Conservation (phyloP, 2,329 filamentous ascomycete genomes). For the Trichoderma atrobrunneum region DNA sequence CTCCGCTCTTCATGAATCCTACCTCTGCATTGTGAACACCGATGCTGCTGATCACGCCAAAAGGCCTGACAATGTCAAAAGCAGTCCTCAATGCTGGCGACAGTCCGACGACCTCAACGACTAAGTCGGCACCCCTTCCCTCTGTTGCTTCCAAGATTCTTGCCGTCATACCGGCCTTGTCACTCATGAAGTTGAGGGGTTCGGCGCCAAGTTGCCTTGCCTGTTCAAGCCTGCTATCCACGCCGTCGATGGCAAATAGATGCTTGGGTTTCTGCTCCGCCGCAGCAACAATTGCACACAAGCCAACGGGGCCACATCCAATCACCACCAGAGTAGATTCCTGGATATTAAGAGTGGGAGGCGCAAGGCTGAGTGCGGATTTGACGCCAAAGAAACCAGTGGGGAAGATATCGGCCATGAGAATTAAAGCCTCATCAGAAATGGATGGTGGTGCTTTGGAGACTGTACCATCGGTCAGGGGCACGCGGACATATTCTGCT, state of each 20-base stretch:
- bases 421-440: conserved; percentile 69
- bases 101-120: conserved; percentile 75
- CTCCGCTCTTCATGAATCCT: conserved; percentile 24
- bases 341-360: conserved; percentile 32
- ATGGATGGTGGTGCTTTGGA: conserved; percentile 67
- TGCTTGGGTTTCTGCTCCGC: conserved; percentile 72
- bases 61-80: conserved; percentile 69
- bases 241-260: conserved; percentile 75
- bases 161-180: conserved; percentile 62
- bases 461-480: conserved; percentile 76
- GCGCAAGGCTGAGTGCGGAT: conserved; percentile 68
- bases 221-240: conserved; percentile 70
- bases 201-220: conserved; percentile 75
- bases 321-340: conserved; percentile 71
- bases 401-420: conserved; percentile 94
- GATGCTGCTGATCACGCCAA: conserved; percentile 71
- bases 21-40: conserved; percentile 74
- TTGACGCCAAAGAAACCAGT: conserved; percentile 80
- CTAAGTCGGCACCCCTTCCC: conserved; percentile 79
- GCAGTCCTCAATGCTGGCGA: conserved; percentile 67
- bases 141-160: conserved; percentile 72
- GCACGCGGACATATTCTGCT: conserved; percentile 79
- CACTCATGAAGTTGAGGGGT: conserved; percentile 72
- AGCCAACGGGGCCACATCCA: conserved; percentile 80
- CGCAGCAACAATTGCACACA: conserved; percentile 78